Conservation (phyloP, 176 grass and related monocot species). For the Guadua angustifolia region DNA sequence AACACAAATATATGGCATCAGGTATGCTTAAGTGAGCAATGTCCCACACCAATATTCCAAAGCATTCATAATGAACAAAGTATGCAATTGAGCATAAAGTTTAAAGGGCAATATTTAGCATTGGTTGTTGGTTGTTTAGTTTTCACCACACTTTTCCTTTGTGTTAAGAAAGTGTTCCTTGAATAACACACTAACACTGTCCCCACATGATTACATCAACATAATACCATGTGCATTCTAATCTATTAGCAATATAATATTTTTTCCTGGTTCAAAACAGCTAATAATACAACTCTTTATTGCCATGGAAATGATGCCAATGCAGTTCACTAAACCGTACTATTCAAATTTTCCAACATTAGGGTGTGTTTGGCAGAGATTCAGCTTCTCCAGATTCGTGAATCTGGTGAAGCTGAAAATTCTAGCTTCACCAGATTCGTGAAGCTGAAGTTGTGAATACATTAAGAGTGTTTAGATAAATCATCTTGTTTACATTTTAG, state of each 20-base stretch:
- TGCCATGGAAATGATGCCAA: neutral
- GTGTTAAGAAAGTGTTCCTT: constrained; percentile 3
- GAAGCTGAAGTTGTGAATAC: too few species aligned
- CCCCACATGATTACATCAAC: neutral
- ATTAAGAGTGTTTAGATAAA: too few species aligned
- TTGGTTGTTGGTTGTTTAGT: neutral
- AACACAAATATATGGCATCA: neutral
- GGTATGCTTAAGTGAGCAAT: constrained; percentile 20
- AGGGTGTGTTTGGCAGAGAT: too few species aligned
- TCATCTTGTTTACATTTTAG: too few species aligned
- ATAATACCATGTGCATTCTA: neutral
- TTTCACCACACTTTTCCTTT: neutral
- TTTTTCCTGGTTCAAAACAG: neutral
- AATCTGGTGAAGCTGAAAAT: too few species aligned
- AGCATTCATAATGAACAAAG: constrained; percentile 26
- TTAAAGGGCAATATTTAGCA: neutral
- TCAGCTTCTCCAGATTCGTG: too few species aligned
- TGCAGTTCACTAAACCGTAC: neutral
- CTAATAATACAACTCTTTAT: neutral
- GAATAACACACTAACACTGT: neutral
- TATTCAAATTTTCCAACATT: neutral
- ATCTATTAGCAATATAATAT: neutral
- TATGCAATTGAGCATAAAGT: constrained; percentile 1
- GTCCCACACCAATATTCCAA: neutral
- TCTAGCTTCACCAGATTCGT: too few species aligned